phyloP scores from a whole-genome alignment of 2,329 filamentous ascomycete species.

The Lasiodiplodia gonubiensis region DNA sequence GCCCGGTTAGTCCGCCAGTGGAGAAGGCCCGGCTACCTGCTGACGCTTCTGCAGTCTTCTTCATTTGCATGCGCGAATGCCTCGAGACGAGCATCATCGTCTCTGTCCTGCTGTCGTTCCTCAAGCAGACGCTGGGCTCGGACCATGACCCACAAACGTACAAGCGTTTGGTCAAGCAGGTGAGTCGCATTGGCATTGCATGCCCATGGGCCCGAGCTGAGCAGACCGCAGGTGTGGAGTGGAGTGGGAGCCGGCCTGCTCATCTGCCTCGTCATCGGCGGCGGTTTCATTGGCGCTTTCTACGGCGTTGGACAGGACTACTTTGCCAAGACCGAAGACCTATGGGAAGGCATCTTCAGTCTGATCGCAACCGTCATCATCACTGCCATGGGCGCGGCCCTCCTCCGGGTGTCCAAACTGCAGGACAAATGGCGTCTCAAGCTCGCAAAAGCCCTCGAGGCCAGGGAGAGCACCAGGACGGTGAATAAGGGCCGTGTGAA shows the following conservation, averaged over 20 bases:
- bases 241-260: conserved; percentile 67
- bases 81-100: conserved; percentile 85
- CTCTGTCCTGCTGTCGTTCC: conserved; percentile 82
- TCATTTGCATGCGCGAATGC: conserved; percentile 86
- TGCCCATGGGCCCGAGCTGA: background rate
- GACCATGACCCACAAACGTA: conserved; percentile 66
- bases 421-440: conserved; percentile 89
- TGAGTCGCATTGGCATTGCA: conserved; percentile 37
- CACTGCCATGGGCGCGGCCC: conserved; percentile 77
- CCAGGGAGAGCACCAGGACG: conserved; percentile 52
- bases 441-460: conserved; percentile 72
- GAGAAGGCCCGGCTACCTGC: background rate
- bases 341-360: conserved; percentile 82
- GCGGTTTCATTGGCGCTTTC: conserved; percentile 72
- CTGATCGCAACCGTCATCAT: conserved; percentile 81
- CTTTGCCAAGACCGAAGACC: conserved; percentile 72
- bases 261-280: conserved; percentile 69
- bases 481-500: conserved; percentile 59
- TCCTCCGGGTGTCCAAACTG: conserved; percentile 81
- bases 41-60: conserved; percentile 67
- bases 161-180: conserved; percentile 71
- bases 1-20: conserved; percentile 56
- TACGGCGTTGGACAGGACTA: conserved; percentile 71
- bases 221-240: conserved; percentile 64
- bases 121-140: conserved; percentile 79